Evolutionary conservation across 495 filamentous ascomycete species (phyloP), one percentile per base, ranked within the genome.

Genomic region (Lindgomyces ingoldianus): DNA sequence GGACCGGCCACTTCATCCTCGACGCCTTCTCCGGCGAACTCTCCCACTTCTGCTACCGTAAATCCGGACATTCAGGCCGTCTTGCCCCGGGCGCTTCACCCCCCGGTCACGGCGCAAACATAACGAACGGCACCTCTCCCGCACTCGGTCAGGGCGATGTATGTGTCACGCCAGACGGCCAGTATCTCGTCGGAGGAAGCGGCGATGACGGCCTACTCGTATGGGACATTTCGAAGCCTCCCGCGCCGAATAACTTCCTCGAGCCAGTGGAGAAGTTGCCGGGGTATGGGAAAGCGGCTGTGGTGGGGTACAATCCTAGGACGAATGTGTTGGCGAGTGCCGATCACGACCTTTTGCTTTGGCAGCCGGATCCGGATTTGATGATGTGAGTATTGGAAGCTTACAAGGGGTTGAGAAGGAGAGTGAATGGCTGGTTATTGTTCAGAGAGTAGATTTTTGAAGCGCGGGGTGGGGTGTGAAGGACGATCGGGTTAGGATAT

Each of bases 321-420:
- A 91, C 86, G 75, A 96, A 97, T 74, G 85, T 97, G 80, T 79
- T 96, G 64, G 91, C 89, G 16, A 91, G 86, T 42, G 95, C 89
- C 4, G 91, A 98, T 70, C 87, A 87, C 70, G 93, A 97, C 64
- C 80, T 93, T 58, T 77, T 94, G 48, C 91, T 98, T 62, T 98
- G 94, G 93, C 74, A 95, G 30, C 94, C 94, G 18, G 89, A 92
- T 77, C 78, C 81, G 57, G 82, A 90, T 78, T 26, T 64, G 44
- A 69, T 68, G 69, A 48, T 67, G 53, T 70, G 48, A 60, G 47
- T 27, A 44, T 4, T 18, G 16, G 51, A 14, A 14, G 39, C n/a
- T 6, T 33, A 54, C 36, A 9, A 41, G 9, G 9, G 9, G 9
- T 8, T 41, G 36, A 41, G n/a, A 24, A 3, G 26, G 48, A 21